Evolutionary conservation across 2,329 filamentous ascomycete genomes (phyloP).

Genomic region (Xylariaceae sp.): DNA sequence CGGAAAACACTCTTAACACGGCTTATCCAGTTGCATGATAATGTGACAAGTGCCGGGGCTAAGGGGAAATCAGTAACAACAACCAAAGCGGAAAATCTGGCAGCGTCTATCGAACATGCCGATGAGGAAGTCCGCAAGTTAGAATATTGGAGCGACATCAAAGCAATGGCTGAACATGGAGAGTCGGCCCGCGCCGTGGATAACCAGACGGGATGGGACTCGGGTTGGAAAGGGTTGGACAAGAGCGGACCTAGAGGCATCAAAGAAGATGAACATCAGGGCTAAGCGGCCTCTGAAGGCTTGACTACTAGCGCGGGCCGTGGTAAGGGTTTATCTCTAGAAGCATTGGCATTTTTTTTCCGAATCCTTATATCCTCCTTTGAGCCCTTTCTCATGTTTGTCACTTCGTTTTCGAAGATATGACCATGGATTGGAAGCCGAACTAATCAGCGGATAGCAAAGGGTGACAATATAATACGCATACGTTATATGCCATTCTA

Average conservation of each 20-base stretch:
- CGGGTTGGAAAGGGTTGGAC: constrained; percentile 48
- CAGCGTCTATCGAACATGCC: constrained; percentile 66
- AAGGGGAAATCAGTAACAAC: constrained; percentile 30
- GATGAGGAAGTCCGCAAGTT: constrained; percentile 74
- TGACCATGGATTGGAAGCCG: constrained; percentile 8
- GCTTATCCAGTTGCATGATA: constrained; percentile 60
- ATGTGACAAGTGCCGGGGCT: constrained; percentile 30
- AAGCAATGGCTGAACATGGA: constrained; percentile 56
- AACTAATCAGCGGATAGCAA: not conserved
- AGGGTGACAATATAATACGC: constrained; percentile 5
- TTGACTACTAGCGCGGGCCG: not conserved
- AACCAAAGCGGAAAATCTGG: constrained; percentile 59
- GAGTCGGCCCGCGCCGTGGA: constrained; percentile 42
- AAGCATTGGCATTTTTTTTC: constrained; percentile 5
- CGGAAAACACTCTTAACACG: constrained; percentile 68
- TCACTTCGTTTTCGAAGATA: constrained; percentile 5
- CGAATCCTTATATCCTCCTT: not conserved
- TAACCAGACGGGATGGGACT: constrained; percentile 38
- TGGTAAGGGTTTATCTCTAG: constrained; percentile 3
- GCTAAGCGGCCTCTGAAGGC: not conserved
- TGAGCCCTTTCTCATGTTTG: not conserved
- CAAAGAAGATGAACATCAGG: constrained; percentile 18
- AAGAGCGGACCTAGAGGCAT: constrained; percentile 40
- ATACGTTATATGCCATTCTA: constrained; percentile 3
- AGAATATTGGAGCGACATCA: constrained; percentile 85